Conservation (phyloP, 352 stramenopile species). For the Pythium guiyangense region DNA sequence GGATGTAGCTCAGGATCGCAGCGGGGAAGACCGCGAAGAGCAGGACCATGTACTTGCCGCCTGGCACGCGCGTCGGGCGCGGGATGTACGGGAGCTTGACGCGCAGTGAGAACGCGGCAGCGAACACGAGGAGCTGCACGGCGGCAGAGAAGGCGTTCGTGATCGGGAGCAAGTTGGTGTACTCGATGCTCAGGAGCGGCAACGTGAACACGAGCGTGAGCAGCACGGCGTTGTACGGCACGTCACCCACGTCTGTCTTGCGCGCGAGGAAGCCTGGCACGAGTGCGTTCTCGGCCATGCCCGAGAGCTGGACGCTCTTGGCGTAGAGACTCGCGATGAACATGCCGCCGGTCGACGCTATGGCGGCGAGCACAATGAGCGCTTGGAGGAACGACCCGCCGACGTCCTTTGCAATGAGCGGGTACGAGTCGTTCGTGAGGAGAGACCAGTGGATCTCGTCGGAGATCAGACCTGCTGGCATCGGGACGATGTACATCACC, state of each 20-base stretch:
- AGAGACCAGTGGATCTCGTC: conserved; percentile 33
- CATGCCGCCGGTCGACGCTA: conserved; percentile 78
- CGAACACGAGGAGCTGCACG: conserved; percentile 87
- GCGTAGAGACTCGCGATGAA: conserved; percentile 82
- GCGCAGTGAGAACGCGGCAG: conserved; percentile 85
- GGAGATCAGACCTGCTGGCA: conserved; percentile 7
- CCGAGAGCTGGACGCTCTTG: conserved; percentile 77
- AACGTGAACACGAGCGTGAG: conserved; percentile 35
- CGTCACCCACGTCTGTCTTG: conserved; percentile 24
- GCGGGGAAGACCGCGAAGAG: conserved; percentile 29
- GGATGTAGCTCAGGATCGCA: conserved; percentile 45
- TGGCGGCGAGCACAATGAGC: conserved; percentile 70
- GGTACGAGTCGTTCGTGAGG: conserved; percentile 80
- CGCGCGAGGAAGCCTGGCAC: conserved; percentile 47
- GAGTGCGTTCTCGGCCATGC: conserved; percentile 61
- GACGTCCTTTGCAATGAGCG: conserved; percentile 54
- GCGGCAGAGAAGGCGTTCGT: conserved; percentile 90
- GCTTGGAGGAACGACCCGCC: conserved; percentile 64
- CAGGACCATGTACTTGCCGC: conserved; percentile 29
- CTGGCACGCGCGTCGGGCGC: conserved; percentile 51
- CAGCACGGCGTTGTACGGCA: conserved; percentile 28
- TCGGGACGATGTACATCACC: conserved; percentile 74
- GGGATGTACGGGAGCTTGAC: conserved; percentile 60
- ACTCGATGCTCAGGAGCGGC: conserved; percentile 45
- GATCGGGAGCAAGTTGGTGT: conserved; percentile 74